phyloP scores from a whole-genome alignment of 2,329 filamentous ascomycete species.

The Cytospora piceicola region DNA sequence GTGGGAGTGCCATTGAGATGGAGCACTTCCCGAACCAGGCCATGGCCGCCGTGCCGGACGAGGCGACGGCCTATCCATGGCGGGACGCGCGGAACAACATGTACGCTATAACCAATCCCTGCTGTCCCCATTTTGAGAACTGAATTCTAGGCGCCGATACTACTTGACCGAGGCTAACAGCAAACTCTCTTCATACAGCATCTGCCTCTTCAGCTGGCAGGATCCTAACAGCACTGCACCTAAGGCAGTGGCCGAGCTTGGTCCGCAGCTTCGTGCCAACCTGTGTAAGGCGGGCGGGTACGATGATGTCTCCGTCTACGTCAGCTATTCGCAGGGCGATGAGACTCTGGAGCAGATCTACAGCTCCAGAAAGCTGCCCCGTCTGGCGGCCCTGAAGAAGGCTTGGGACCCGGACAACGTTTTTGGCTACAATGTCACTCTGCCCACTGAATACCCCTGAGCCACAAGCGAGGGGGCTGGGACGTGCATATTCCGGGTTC shows the following conservation, averaged over 20 bases:
- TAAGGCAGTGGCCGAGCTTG: not conserved
- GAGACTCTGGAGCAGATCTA: not conserved
- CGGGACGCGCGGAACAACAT: not conserved
- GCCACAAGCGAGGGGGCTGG: not conserved
- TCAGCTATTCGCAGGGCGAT: constrained; percentile 6
- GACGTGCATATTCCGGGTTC: not conserved
- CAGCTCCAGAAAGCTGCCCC: not conserved
- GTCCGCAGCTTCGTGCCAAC: not conserved
- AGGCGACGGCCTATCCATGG: constrained; percentile 1
- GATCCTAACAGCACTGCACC: not conserved
- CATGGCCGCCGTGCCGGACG: not conserved
- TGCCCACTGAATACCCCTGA: constrained; percentile 2
- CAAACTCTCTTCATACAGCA: not conserved
- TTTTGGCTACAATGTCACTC: constrained; percentile 3
- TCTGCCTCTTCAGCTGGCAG: constrained; percentile 1
- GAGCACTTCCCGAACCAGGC: not conserved
- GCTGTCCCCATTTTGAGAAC: not conserved
- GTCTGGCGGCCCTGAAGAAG: constrained; percentile 1
- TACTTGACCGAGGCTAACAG: not conserved
- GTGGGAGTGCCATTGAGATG: not conserved
- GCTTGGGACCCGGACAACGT: constrained; percentile 8
- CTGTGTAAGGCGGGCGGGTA: not conserved
- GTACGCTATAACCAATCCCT: not conserved
- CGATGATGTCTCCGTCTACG: constrained; percentile 2
- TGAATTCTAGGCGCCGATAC: not conserved